Base-by-base conservation (phyloP, 768 basidiomycete genomes). In the Boletus patriciae region DNA sequence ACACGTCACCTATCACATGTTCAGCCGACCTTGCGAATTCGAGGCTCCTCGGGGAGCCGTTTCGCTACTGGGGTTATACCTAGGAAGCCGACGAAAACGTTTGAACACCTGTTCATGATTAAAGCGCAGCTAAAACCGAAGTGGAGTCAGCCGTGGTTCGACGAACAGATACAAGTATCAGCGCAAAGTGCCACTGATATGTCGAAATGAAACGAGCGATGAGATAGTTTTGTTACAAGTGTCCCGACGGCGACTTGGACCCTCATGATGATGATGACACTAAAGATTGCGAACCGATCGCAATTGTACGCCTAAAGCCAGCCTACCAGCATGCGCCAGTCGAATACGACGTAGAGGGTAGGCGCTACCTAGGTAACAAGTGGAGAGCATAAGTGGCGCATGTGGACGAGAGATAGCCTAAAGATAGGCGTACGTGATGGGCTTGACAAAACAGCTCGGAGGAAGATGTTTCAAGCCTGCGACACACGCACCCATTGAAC, bases 331-430 rank as follows among this genome's bases (percentile, higher is more conserved):
- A 3, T 18, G 29, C 34, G 18, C 46, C 43, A 19, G 7, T n/a
- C 34, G 29, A 27, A 16, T 9, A 62, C 61, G 55, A 64, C 50
- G 55, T 53, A 5, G 50, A 34, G 48, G 60, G 42, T 18, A 25
- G 40, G 36, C 5, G 36, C 31, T 40, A 42, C 43, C 38, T 33
- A 36, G 50, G 57, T 43, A 46, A 19, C 21, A 33, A 19, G 40
- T 34, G 56, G 53, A 44, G 47, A 49, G 63, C 63, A 55, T 23
- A 58, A 50, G 46, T 40, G 29, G 59, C 55, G 55, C 52, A 13
- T 7, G 5, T 18, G 4, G 34, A 29, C 25, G 27, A 13, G 41
- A 40, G 13, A 34, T 44, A 55, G n/a, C n/a, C n/a, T 52, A 52
- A 57, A 40, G 52, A 47, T 48, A 33, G 41, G 4, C 6, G 31